Conservation (phyloP, 1,284 basidiomycete genomes). For the Lignosus rhinocerotis region DNA sequence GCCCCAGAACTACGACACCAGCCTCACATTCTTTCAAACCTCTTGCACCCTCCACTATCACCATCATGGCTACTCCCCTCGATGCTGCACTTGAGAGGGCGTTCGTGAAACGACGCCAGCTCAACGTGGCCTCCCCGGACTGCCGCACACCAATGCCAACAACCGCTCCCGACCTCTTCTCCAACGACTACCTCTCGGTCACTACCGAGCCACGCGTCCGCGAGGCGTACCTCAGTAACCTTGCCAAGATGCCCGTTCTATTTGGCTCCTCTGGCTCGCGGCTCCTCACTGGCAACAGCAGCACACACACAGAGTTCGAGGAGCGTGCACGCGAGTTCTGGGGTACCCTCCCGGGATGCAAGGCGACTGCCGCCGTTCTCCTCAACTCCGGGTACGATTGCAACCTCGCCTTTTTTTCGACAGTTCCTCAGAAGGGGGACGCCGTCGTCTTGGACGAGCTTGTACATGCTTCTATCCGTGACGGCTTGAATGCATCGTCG, state of each 20-base stretch:
- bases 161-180: conserved; percentile 66
- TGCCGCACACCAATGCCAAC: background rate
- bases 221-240: conserved; percentile 50
- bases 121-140: background rate
- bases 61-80: background rate
- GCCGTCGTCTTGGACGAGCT: conserved; percentile 82
- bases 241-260: conserved; percentile 52
- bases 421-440: conserved; percentile 78
- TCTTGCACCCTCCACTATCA: background rate
- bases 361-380: conserved; percentile 65
- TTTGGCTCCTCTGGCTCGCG: conserved; percentile 87
- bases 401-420: conserved; percentile 58
- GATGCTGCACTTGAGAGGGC: background rate
- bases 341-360: conserved; percentile 39
- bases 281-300: conserved; percentile 70
- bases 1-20: background rate
- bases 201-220: conserved; percentile 59
- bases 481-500: conserved; percentile 76
- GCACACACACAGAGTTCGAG: conserved; percentile 50
- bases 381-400: conserved; percentile 92
- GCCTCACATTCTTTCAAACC: background rate
- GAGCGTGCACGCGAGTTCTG: conserved; percentile 50
- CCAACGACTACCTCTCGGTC: conserved; percentile 94
- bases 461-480: conserved; percentile 88
- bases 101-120: background rate